Base-by-base conservation (phyloP, 768 basidiomycete species). In the Plicaturopsis crispa region DNA sequence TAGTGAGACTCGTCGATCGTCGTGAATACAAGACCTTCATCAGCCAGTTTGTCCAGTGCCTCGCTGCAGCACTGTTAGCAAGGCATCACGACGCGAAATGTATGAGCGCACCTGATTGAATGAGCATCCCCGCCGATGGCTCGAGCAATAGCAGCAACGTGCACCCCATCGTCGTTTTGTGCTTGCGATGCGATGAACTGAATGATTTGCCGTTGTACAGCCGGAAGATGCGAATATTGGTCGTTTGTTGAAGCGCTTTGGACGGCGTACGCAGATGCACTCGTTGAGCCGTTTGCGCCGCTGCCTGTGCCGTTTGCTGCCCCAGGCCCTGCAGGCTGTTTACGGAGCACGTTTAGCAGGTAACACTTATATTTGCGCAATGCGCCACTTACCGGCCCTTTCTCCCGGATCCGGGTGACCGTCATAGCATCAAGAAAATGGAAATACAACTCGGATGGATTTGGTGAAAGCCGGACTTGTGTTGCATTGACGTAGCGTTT, bases 1-100 rank as follows among this genome's bases (percentile, higher is more conserved):
- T 78, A 84, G 49, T 88, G 86, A n/a, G 73, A 82, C 45, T 91
- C 88, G 50, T 91, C 83, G 28, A 80, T 73, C 1, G 87, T 88
- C 38, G 75, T 82, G 57, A 74, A 97, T 40, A 93, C 69, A 45
- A 73, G 61, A 0, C 92, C 92, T 1, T 85, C 80, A 37, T 83
- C 79, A 70, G 89, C 80, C 37, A 97, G 68, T 36, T 61, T 57
- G 47, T 92, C 86, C 46, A 93, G 62, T 5, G 84, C 84, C 31
- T 73, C 65, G 52, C 89, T 87, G 43, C 22, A 22, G 14, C 28
- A 22, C 23, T 28, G 30, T 20, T 35, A 14, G 22, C 24, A 33
- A 14, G 20, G 33, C 16, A 21, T 39, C 13, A 19, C 33, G 14
- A 17, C 31, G 24, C 2, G 23, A 33, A n/a, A 38, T 24, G 31